Evolutionary conservation across 1,284 basidiomycete species (phyloP).

Genomic region (Cerrena zonata): DNA sequence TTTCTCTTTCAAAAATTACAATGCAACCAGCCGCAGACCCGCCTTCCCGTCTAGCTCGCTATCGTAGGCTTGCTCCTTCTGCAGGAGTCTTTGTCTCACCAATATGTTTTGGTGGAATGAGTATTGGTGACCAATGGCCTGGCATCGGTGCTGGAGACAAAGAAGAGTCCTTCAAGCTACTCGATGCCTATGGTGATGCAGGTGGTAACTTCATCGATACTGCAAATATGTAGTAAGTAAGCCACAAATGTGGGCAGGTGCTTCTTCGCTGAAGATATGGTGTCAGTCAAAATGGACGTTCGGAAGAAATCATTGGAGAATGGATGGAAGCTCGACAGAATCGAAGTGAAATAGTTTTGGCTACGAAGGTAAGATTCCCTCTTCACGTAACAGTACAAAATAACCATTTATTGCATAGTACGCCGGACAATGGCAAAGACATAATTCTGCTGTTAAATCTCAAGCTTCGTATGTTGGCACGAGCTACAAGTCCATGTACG

Average conservation of each 20-base stretch:
- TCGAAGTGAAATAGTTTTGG: slow-evolving; percentile 41
- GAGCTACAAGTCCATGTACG: slow-evolving; percentile 27
- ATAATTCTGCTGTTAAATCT: slow-evolving; percentile 17
- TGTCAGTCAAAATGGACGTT: slow-evolving; percentile 15
- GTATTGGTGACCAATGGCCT: slow-evolving; percentile 40
- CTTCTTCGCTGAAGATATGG: background rate
- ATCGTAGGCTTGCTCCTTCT: background rate
- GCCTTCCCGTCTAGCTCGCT: background rate
- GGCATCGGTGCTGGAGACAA: slow-evolving; percentile 27
- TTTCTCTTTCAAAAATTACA: too few relatives aligned
- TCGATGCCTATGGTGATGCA: slow-evolving; percentile 42
- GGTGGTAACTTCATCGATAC: slow-evolving; percentile 56
- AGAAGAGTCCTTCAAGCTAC: slow-evolving; percentile 35
- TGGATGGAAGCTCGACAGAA: slow-evolving; percentile 47
- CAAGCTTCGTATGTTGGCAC: slow-evolving; percentile 33
- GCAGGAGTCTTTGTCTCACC: background rate
- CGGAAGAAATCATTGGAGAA: slow-evolving; percentile 6
- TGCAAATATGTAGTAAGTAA: slow-evolving; percentile 40
- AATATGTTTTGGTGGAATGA: slow-evolving; percentile 43
- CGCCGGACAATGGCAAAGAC: slow-evolving; percentile 14
- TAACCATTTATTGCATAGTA: slow-evolving; percentile 4
- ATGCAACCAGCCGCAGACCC: background rate
- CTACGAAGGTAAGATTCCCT: slow-evolving; percentile 10
- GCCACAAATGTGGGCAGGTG: background rate
- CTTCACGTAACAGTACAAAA: background rate